Evolutionary conservation across 2,329 filamentous ascomycete species (phyloP).

Genomic region (Sclerotinia glacialis): DNA sequence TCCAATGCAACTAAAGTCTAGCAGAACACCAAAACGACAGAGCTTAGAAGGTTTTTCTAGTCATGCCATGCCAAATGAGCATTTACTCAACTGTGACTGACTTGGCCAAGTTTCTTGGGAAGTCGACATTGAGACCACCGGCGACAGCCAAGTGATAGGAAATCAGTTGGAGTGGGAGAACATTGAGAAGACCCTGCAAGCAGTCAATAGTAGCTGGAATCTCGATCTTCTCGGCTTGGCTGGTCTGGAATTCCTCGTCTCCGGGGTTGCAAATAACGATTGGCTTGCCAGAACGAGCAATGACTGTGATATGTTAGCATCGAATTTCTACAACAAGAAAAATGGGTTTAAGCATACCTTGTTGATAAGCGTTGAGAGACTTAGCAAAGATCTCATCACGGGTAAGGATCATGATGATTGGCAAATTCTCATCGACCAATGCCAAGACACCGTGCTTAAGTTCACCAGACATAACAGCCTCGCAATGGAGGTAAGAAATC

Average conservation of each 20-base stretch:
- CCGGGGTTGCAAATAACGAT: slow-evolving; percentile 96
- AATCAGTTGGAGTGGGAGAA: slow-evolving; percentile 95
- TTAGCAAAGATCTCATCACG: slow-evolving; percentile 96
- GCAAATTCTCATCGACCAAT: slow-evolving; percentile 94
- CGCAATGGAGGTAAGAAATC: slow-evolving; percentile 98
- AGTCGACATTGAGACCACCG: slow-evolving; percentile 95
- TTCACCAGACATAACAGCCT: slow-evolving; percentile 99
- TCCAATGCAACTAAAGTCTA: slow-evolving; percentile 8
- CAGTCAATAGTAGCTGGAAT: slow-evolving; percentile 93
- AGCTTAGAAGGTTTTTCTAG: slow-evolving; percentile 21
- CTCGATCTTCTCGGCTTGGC: slow-evolving; percentile 94
- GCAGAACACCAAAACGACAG: slow-evolving; percentile 26
- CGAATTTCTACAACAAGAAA: background rate
- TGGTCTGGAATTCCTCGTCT: slow-evolving; percentile 84
- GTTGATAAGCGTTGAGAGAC: slow-evolving; percentile 99
- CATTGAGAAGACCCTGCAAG: slow-evolving; percentile 94
- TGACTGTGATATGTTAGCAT: slow-evolving; percentile 57
- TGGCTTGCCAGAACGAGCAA: slow-evolving; percentile 90
- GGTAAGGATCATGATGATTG: slow-evolving; percentile 99
- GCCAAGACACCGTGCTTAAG: slow-evolving; percentile 98
- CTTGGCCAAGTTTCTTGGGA: slow-evolving; percentile 98
- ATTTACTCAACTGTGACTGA: slow-evolving; percentile 94
- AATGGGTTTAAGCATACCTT: slow-evolving; percentile 56
- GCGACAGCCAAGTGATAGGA: slow-evolving; percentile 98
- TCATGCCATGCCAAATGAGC: slow-evolving; percentile 6